phyloP scores from a whole-genome alignment of 192 early-diverging fungal genomes.

The Pilaira anomala region DNA sequence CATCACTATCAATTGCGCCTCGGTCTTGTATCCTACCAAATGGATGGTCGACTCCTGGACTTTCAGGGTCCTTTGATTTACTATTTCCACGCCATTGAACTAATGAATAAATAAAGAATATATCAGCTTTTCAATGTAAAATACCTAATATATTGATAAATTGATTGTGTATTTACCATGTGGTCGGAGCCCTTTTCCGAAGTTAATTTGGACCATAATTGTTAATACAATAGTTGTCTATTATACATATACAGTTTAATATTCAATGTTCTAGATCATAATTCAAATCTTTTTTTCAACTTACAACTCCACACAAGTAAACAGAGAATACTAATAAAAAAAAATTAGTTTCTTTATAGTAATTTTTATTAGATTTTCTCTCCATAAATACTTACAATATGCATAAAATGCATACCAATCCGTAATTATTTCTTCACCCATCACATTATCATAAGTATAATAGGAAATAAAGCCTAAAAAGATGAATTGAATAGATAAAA shows the following conservation, averaged over 20 bases:
- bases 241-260: too few relatives aligned
- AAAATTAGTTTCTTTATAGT: too few relatives aligned
- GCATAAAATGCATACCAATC: background rate
- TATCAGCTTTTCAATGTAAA: too few relatives aligned
- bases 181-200: background rate
- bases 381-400: constrained; percentile 13
- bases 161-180: background rate
- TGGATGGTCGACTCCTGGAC: too few relatives aligned
- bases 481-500: background rate
- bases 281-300: background rate
- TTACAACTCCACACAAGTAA: background rate
- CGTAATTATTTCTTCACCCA: background rate
- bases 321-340: background rate
- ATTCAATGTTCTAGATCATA: too few relatives aligned
- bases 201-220: background rate
- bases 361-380: too few relatives aligned
- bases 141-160: too few relatives aligned
- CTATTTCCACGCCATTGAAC: too few relatives aligned
- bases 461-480: background rate
- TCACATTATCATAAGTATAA: background rate
- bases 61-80: too few relatives aligned
- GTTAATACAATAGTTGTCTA: background rate
- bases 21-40: too few relatives aligned
- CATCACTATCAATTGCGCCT: too few relatives aligned
- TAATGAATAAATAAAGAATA: too few relatives aligned